Conservation (phyloP, 805 yeast species). For the Kuraishia piskuri region DNA sequence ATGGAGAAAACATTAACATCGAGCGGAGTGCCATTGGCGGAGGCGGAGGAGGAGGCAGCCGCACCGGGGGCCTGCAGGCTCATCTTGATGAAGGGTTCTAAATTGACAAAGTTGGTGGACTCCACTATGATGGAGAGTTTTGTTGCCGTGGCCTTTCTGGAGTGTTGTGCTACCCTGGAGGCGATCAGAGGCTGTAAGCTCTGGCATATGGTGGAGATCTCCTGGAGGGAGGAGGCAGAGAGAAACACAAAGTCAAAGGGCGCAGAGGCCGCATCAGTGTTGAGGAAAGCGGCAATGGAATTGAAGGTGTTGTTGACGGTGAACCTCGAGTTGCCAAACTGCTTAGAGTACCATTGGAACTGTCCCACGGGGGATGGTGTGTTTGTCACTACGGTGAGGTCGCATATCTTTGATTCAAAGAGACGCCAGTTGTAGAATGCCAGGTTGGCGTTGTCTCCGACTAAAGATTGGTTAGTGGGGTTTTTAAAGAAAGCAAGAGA, state of each 20-base stretch:
- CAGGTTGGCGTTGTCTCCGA: conserved; percentile 51
- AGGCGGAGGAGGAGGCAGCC: too few relatives aligned
- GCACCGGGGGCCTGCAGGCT: conserved; percentile 22
- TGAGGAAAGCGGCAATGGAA: conserved; percentile 18
- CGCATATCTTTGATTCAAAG: conserved; percentile 32
- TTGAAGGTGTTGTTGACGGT: conserved; percentile 12
- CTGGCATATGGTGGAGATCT: conserved; percentile 32
- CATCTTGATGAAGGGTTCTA: conserved; percentile 59
- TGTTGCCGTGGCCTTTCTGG: conserved; percentile 9
- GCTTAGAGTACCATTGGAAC: conserved; percentile 21
- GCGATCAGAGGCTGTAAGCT: conserved; percentile 28
- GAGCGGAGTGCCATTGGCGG: neutral
- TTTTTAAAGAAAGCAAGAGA: neutral
- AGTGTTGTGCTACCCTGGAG: conserved; percentile 8
- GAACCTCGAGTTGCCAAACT: conserved; percentile 24
- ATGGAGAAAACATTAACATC: conserved; percentile 41
- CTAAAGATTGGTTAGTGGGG: neutral
- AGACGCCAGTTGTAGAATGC: conserved; percentile 54
- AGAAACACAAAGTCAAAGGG: conserved; percentile 35
- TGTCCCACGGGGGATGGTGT: conserved; percentile 6
- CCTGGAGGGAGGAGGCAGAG: conserved; percentile 42
- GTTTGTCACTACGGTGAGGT: conserved; percentile 31
- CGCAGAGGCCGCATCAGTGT: neutral
- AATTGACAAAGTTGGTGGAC: conserved; percentile 61
- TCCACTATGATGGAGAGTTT: conserved; percentile 54